Conservation (phyloP, 352 stramenopile genomes). For the Globisporangium rhizosaccharum region DNA sequence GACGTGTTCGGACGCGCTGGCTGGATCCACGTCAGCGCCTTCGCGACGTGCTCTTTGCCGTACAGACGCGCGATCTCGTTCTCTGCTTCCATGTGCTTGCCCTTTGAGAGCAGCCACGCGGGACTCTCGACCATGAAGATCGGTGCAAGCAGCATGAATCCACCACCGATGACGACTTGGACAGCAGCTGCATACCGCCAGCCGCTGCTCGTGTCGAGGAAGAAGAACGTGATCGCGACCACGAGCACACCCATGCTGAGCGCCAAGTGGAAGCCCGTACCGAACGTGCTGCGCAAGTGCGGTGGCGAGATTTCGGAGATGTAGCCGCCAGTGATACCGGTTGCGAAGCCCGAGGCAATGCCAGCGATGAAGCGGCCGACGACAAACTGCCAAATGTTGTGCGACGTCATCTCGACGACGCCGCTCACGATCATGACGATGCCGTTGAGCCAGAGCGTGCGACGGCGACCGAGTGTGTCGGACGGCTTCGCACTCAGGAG, state of each 20-base stretch:
- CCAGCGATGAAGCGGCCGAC: slow-evolving; percentile 32
- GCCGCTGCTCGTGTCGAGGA: slow-evolving; percentile 34
- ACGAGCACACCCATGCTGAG: slow-evolving; percentile 42
- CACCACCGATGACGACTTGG: slow-evolving; percentile 23
- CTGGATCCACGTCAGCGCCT: slow-evolving; percentile 27
- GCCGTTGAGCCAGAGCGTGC: slow-evolving; percentile 23
- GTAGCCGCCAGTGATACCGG: slow-evolving; percentile 21
- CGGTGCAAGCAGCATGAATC: slow-evolving; percentile 21
- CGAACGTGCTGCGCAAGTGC: slow-evolving; percentile 27
- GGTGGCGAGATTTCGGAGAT: slow-evolving; percentile 50
- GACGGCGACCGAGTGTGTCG: slow-evolving; percentile 30
- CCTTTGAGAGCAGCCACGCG: slow-evolving; percentile 31
- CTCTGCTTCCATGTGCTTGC: slow-evolving; percentile 22
- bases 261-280: slow-evolving; percentile 34
- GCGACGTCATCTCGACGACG: slow-evolving; percentile 19
- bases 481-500: slow-evolving; percentile 21
- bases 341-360: slow-evolving; percentile 30
- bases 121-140: slow-evolving; percentile 36
- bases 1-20: slow-evolving; percentile 10
- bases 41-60: slow-evolving; percentile 22
- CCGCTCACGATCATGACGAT: slow-evolving; percentile 28
- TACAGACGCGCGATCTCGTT: slow-evolving; percentile 25
- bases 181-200: slow-evolving; percentile 19
- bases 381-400: slow-evolving; percentile 29
- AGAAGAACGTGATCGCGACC: slow-evolving; percentile 50